A percentile compares a stretch with the other conserved stretches of the same genome.
Conservation (phyloP, 2,329 filamentous ascomycete species). For the Bipolaris bicolor region DNA sequence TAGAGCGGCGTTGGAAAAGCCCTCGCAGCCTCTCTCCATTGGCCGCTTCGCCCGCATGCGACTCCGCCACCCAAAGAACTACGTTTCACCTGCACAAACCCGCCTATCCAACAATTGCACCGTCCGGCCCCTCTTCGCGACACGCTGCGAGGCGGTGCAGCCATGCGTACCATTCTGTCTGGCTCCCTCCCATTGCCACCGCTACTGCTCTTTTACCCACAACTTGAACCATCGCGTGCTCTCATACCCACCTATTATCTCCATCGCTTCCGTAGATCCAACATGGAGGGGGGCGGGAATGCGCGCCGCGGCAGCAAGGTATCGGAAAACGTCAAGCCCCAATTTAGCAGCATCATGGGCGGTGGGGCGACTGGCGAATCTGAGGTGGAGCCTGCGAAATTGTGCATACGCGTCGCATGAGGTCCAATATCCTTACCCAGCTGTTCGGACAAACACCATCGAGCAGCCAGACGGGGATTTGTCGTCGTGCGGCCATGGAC, state of each 20-base stretch:
- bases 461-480: too few species aligned
- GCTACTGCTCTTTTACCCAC: not conserved
- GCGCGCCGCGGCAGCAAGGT: constrained; percentile 12
- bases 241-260: not conserved
- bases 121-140: constrained; percentile 18
- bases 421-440: not conserved
- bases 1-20: constrained; percentile 8
- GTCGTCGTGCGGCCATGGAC: not conserved
- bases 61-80: constrained; percentile 21
- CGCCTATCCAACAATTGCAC: constrained; percentile 6
- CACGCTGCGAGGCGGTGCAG: constrained; percentile 11
- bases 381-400: constrained; percentile 23
- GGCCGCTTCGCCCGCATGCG: constrained; percentile 9
- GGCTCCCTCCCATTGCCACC: not conserved
- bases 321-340: constrained; percentile 11
- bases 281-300: constrained; percentile 7
- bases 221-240: not conserved
- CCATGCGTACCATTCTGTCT: not conserved
- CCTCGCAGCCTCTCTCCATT: constrained; percentile 11
- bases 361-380: constrained; percentile 20
- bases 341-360: constrained; percentile 26
- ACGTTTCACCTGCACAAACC: constrained; percentile 20
- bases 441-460: not conserved
- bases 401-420: constrained; percentile 23
- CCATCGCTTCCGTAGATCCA: not conserved